Evolutionary conservation across 1,284 basidiomycete species (phyloP), one percentile per base, ranked within the genome.

Genomic region (Rhodotorula mucilaginosa): DNA sequence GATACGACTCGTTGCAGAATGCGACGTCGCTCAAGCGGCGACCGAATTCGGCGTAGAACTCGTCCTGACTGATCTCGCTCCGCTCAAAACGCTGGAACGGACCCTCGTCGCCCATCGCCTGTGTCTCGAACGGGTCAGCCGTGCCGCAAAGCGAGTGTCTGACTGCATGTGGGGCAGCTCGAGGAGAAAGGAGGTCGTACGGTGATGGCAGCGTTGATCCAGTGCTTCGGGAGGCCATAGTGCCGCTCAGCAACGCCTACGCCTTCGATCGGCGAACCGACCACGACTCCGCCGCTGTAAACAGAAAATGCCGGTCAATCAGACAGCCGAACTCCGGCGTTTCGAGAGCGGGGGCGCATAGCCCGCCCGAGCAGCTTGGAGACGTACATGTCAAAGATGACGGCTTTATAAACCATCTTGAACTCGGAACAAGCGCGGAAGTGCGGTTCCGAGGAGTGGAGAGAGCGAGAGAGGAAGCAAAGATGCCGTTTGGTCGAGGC

Each of bases 81-180:
- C 80, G 64, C 69, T 82, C 81, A 44, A 82, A 76, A 18, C 74
- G 71, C 71, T 81, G 81, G 63, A 82, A 82, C 2, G 80, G 80
- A 2, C 81, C 81, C 4, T 71, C 26, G 26, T 47, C 63, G 18
- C 63, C 63, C 63, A 64, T 64, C 6, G 63, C 63, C 63, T 64
- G 46, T 16, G 2, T 26, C 39, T 1, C 8, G 10, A 19, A 12
- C 0, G 2, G 1, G 19, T 16, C 26, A 29, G 6, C 5, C 5
- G 19, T 5, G 29, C 26, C 26, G 15, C 8, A 23, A 31, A 44
- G 7, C 57, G 34, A 0, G 13, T 18, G 34, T 21, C 29, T 26
- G 26, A 15, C 34, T 29, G 23, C 29, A 34, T 59, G 34, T 47
- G 23, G 29, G 60, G 48, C 34, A 56, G 23, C 54, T 26, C 26